phyloP scores from a whole-genome alignment of 2,329 filamentous ascomycete genomes.

The Mycosphaerella arachidis region DNA sequence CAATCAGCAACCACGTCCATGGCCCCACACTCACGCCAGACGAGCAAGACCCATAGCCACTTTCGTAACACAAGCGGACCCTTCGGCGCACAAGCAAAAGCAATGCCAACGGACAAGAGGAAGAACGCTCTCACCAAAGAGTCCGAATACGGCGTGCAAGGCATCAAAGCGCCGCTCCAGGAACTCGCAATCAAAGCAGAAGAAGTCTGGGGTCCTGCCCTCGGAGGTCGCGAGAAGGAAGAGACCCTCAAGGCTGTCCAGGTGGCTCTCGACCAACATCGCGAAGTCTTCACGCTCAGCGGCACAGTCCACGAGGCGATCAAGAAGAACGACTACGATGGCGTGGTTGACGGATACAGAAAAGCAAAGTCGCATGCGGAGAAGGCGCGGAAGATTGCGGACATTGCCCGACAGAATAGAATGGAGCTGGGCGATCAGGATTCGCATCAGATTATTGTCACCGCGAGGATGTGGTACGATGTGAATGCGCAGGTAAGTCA shows the following conservation, averaged over 20 bases:
- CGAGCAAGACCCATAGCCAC: slow-evolving; percentile 56
- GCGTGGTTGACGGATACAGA: slow-evolving; percentile 78
- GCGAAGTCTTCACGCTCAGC: slow-evolving; percentile 76
- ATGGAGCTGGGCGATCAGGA: slow-evolving; percentile 68
- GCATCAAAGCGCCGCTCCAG: slow-evolving; percentile 80
- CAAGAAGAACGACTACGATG: slow-evolving; percentile 85
- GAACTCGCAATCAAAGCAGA: slow-evolving; percentile 92
- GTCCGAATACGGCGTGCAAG: slow-evolving; percentile 82
- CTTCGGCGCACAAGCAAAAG: slow-evolving; percentile 36
- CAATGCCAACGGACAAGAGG: slow-evolving; percentile 52
- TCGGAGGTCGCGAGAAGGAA: slow-evolving; percentile 88
- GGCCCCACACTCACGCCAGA: slow-evolving; percentile 59
- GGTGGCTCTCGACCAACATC: slow-evolving; percentile 70
- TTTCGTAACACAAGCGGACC: slow-evolving; percentile 35
- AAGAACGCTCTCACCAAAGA: slow-evolving; percentile 92
- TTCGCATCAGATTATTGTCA: slow-evolving; percentile 79
- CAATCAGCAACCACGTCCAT: slow-evolving; percentile 6
- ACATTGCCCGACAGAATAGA: slow-evolving; percentile 46
- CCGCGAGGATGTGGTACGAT: slow-evolving; percentile 91
- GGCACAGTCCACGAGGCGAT: slow-evolving; percentile 75
- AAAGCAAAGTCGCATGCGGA: slow-evolving; percentile 78
- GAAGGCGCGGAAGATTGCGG: slow-evolving; percentile 67
- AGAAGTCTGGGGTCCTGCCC: slow-evolving; percentile 92
- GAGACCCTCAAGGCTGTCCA: slow-evolving; percentile 76
- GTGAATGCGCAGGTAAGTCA: slow-evolving; percentile 64